Evolutionary conservation across 805 yeast genomes (phyloP).

Genomic region (Brettanomyces bruxellensis): DNA sequence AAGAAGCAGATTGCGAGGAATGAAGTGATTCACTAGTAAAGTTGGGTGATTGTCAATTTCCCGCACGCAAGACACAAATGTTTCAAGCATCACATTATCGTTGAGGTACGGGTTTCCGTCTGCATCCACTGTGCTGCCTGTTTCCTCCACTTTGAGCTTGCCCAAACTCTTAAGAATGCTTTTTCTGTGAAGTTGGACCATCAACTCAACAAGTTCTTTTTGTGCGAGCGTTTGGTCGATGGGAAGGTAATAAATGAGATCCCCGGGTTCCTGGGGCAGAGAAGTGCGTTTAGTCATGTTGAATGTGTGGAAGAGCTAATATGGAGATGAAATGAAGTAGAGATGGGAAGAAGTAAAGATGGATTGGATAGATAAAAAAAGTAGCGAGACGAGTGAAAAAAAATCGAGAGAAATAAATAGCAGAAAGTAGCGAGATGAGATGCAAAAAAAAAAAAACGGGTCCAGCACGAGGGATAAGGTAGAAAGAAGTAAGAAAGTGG

Average conservation of each 20-base stretch:
- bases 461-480: too few species aligned
- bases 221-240: conserved; percentile 36
- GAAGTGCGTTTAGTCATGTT: not conserved
- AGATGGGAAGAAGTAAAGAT: not conserved
- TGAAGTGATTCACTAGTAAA: conserved; percentile 65
- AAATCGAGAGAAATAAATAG: too few species aligned
- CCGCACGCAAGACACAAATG: conserved; percentile 36
- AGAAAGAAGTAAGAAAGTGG: too few species aligned
- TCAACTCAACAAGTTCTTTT: conserved; percentile 32
- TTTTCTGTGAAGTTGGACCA: conserved; percentile 32
- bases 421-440: too few species aligned
- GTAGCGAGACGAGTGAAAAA: not conserved
- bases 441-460: too few species aligned
- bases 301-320: not conserved
- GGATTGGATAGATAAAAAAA: not conserved
- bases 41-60: conserved; percentile 60
- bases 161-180: conserved; percentile 10
- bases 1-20: conserved; percentile 58
- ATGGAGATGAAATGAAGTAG: not conserved
- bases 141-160: conserved; percentile 1
- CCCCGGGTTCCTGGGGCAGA: conserved; percentile 6
- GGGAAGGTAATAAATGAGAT: conserved; percentile 27
- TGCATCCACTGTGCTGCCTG: not conserved
- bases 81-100: conserved; percentile 27
- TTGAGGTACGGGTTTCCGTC: conserved; percentile 8